Conservation (phyloP, 352 stramenopile species). For the Phytopythium montanum region DNA sequence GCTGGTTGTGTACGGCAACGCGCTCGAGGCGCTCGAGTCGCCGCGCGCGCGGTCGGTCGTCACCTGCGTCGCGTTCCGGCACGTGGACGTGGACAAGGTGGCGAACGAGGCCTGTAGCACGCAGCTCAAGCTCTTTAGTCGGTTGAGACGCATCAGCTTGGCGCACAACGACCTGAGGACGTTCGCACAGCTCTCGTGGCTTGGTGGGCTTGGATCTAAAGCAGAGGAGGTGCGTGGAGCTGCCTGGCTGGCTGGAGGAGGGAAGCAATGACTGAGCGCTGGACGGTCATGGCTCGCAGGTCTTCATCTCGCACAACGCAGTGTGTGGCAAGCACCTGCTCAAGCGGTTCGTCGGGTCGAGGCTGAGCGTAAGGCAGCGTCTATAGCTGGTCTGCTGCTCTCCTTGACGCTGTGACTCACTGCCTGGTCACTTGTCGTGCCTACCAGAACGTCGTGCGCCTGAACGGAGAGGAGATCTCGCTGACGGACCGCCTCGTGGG, state of each 20-base stretch:
- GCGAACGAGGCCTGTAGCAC: conserved; percentile 23
- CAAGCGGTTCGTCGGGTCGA: conserved; percentile 42
- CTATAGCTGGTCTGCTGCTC: neutral
- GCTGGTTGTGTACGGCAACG: conserved; percentile 64
- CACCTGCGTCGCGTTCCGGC: conserved; percentile 67
- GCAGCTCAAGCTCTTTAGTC: conserved; percentile 61
- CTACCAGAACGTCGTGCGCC: conserved; percentile 41
- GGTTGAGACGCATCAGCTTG: conserved; percentile 54
- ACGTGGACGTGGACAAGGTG: conserved; percentile 43
- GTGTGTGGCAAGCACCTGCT: conserved; percentile 56
- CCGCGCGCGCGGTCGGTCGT: conserved; percentile 47
- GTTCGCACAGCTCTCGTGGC: conserved; percentile 65
- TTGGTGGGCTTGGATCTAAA: conserved; percentile 42
- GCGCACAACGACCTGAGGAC: conserved; percentile 59
- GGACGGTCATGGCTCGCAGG: conserved; percentile 16
- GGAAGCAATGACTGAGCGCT: no score
- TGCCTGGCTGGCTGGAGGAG: neutral
- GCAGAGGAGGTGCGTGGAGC: conserved; percentile 51
- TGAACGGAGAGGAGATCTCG: conserved; percentile 68
- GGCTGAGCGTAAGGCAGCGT: conserved; percentile 34
- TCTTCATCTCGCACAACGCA: conserved; percentile 61
- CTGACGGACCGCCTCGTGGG: conserved; percentile 36
- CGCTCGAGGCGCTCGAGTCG: conserved; percentile 55
- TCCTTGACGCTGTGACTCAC: neutral
- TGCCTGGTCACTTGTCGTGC: neutral